Base-by-base conservation (phyloP, 148 eudicot species). In the Salicornia ramosissima region DNA sequence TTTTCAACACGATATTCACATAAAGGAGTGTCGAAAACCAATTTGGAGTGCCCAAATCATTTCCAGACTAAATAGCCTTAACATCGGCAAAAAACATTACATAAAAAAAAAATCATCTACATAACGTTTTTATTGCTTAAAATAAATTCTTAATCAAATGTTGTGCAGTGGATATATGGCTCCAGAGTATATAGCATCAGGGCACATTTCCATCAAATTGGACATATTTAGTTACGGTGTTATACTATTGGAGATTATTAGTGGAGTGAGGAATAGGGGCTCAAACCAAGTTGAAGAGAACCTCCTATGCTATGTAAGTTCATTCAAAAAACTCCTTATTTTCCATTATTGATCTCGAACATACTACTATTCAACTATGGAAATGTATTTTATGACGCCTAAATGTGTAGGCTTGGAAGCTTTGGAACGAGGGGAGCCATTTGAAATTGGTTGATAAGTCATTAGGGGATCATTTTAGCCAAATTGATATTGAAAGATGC, bases 81-180 rank as follows among this genome's bases (percentile, higher is more conserved):
- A n/a, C n/a, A n/a, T n/a, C n/a, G n/a, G n/a, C n/a, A n/a, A n/a
- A n/a, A n/a, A n/a, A n/a, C n/a, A n/a, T n/a, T n/a, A n/a, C n/a
- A n/a, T n/a, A n/a, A n/a, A n/a, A n/a, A n/a, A n/a, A n/a, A n/a
- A n/a, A n/a, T n/a, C n/a, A n/a, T n/a, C n/a, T n/a, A n/a, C n/a
- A n/a, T n/a, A n/a, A n/a, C n/a, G n/a, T n/a, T n/a, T n/a, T n/a
- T n/a, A n/a, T n/a, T n/a, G n/a, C n/a, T n/a, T n/a, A n/a, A n/a
- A n/a, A n/a, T n/a, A n/a, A n/a, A n/a, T n/a, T n/a, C n/a, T n/a
- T n/a, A n/a, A n/a, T n/a, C n/a, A n/a, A n/a, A n/a, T n/a, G n/a
- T n/a, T n/a, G n/a, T 47, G 14, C 54, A 70, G 73, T 3, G 73
- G 73, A n/a, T 70, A 70, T 30, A 58, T 70, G 64, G 73, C 73